A percentile compares a stretch with the other conserved stretches of the same genome.
Conservation (phyloP, 148 eudicot species). For the Fallopia convolvulus region DNA sequence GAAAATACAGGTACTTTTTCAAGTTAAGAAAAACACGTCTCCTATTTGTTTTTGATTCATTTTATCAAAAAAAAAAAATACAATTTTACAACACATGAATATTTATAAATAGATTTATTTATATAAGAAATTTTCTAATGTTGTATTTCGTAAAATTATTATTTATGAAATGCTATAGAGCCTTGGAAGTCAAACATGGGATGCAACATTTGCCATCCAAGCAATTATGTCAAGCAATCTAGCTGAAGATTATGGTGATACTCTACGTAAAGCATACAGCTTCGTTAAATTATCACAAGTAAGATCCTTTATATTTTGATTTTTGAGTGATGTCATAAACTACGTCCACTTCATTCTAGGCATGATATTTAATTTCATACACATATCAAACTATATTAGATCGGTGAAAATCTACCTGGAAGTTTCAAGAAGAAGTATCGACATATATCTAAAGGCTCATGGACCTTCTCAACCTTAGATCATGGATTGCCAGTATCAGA, state of each 20-base stretch:
- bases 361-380: too few species aligned
- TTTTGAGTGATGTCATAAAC: too few species aligned
- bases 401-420: conserved; percentile 36
- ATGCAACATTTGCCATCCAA: conserved; percentile 35
- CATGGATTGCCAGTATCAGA: conserved; percentile 19
- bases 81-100: too few species aligned
- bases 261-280: conserved; percentile 34
- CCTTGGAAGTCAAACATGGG: conserved; percentile 51
- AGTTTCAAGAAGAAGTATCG: conserved; percentile 40
- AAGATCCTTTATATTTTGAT: too few species aligned
- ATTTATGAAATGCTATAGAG: conserved; percentile 2
- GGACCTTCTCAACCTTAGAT: conserved; percentile 49
- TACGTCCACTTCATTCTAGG: too few species aligned
- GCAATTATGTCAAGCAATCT: conserved; percentile 38
- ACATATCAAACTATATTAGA: conserved; percentile 15
- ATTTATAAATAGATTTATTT: too few species aligned
- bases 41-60: too few species aligned
- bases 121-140: too few species aligned
- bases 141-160: too few species aligned
- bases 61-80: background rate
- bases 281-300: conserved; percentile 51
- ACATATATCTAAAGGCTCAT: conserved; percentile 45
- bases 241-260: conserved; percentile 26
- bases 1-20: conserved; percentile 29
- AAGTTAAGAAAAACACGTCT: too few species aligned